Evolutionary conservation across 1,284 basidiomycete species (phyloP), one percentile per base, ranked within the genome.

Genomic region (Heterobasidion occidentale): DNA sequence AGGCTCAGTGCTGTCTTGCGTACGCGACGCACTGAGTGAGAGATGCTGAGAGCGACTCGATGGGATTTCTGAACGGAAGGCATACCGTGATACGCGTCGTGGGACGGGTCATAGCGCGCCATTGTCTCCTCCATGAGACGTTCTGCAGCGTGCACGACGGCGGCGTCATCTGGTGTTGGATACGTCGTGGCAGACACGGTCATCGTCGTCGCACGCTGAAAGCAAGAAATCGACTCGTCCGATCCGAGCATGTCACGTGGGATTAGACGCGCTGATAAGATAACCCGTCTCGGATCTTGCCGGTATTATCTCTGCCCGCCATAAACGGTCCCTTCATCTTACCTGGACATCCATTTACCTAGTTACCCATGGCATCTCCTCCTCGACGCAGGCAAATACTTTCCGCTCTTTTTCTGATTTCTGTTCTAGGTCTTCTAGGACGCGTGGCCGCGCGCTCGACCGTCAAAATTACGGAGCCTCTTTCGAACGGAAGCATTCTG

Each of bases 61-160:
- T 27, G 60, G 55, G 50, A 59, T 15, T 45, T 9, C 14, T 11
- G 6, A 48, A 56, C 56, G 44, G 17, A 38, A 27, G 11, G 63
- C 81, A 65, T 60, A 90, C 92, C 92, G 65, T 97, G 94, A 60
- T 86, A 86, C 63, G 79, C 85, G 71, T 97, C 94, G 68, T 97
- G 94, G 15, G 90, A 93, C 1, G 92, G 88, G 67, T 96, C 94
- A 68, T 94, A 94, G 61, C 81, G 75, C 3, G 83, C 79, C 92
- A 94, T 94, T 1, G 83, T 84, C 46, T 83, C 74, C 53, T 78
- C 68, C 83, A 93, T 92, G 48, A 92, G 75, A 56, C 75, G 74
- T 65, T 92, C 88, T 0, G 88, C 87, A 4, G 74, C 78, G 1
- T 72, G 64, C 49, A 92, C 71, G 15, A 83, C 71, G 6, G 70